Evolutionary conservation across 257 asterid species (phyloP).

Genomic region (Rhazya stricta): DNA sequence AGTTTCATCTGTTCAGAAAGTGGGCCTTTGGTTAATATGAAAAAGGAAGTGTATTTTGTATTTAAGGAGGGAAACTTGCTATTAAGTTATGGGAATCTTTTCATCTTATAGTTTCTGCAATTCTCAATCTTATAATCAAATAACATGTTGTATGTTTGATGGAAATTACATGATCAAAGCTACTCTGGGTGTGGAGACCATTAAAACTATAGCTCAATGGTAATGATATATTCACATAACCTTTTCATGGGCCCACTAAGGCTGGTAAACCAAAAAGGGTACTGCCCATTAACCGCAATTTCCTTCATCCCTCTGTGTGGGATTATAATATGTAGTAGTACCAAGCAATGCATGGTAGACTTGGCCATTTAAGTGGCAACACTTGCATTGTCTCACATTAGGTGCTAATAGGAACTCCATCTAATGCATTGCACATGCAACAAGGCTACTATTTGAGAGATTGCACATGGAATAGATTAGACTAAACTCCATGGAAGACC

Average conservation of each 20-base stretch:
- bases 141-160: slow-evolving; percentile 25
- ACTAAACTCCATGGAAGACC: neutral
- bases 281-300: neutral
- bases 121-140: slow-evolving; percentile 7
- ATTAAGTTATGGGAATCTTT: slow-evolving; percentile 1
- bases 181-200: too few species aligned
- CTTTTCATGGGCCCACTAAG: neutral
- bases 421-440: slow-evolving; percentile 12
- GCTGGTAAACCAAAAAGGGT: neutral
- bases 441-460: neutral
- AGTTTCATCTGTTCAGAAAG: slow-evolving; percentile 50
- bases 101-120: neutral
- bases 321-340: neutral
- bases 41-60: slow-evolving; percentile 22
- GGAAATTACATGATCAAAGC: neutral
- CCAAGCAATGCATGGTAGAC: neutral
- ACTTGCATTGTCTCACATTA: neutral
- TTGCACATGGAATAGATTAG: neutral
- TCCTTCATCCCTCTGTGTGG: too few species aligned
- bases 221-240: too few species aligned
- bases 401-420: neutral
- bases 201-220: neutral
- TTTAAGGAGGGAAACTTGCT: slow-evolving; percentile 29
- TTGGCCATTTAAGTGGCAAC: neutral
- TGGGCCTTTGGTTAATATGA: slow-evolving; percentile 43